These are phyloP conservation scores for Rhodofomes roseus DNA, from an alignment of 1,284 basidiomycete species.

Conservation along the genomic window DNA sequence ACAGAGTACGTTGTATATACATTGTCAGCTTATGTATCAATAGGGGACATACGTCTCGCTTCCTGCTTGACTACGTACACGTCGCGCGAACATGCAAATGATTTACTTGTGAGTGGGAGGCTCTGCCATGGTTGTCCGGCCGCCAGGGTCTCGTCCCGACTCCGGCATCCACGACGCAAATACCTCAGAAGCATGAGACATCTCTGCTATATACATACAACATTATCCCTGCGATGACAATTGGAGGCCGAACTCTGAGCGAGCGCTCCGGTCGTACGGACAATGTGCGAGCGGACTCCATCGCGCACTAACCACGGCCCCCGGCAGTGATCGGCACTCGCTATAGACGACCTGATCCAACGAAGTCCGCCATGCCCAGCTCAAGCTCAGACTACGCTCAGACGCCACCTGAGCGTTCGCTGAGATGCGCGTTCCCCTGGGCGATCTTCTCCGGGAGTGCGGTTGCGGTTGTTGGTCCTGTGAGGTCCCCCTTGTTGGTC, in stretches of 20 bases:
- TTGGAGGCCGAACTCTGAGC: neutral
- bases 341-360: neutral
- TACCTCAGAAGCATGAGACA: too few relatives aligned
- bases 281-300: neutral
- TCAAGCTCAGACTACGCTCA: neutral
- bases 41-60: too few relatives aligned
- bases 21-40: too few relatives aligned
- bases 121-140: too few relatives aligned
- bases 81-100: too few relatives aligned
- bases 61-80: too few relatives aligned
- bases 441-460: neutral
- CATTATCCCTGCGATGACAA: neutral
- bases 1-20: too few relatives aligned
- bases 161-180: too few relatives aligned
- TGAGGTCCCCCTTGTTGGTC: neutral
- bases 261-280: neutral
- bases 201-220: neutral
- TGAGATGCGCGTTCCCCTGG: neutral
- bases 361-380: constrained; percentile 1
- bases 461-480: neutral
- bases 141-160: neutral
- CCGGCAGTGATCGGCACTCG: neutral
- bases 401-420: neutral
- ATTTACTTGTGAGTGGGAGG: too few relatives aligned
- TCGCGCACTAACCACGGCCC: neutral